phyloP scores from a whole-genome alignment of 179 eudicot genomes.

The Corrigiola litoralis region DNA sequence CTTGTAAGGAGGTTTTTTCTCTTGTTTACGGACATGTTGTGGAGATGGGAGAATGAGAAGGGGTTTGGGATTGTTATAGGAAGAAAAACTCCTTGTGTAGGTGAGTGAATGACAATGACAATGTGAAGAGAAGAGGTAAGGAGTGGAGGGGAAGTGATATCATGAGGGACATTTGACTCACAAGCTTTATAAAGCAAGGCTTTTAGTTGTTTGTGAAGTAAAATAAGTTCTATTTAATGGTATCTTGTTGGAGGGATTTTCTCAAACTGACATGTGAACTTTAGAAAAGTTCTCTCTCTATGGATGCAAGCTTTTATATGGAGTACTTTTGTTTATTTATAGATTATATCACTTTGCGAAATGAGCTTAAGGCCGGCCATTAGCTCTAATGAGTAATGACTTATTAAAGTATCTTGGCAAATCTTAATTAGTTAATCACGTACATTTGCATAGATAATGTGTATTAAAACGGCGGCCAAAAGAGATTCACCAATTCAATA shows the following conservation, averaged over 20 bases:
- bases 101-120: slow-evolving; percentile 2
- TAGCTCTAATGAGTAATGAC: too few species aligned
- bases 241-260: slow-evolving; percentile 3
- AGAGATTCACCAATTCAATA: too few species aligned
- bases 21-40: slow-evolving; percentile 22
- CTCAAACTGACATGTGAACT: slow-evolving; percentile 19
- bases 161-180: slow-evolving; percentile 27
- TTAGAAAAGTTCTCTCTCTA: too few species aligned
- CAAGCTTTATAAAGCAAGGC: slow-evolving; percentile 1
- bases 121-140: not conserved
- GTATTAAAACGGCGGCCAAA: too few species aligned
- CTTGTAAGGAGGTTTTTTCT: slow-evolving; percentile 21
- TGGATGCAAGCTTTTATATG: too few species aligned
- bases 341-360: too few species aligned
- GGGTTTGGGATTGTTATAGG: not conserved
- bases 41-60: not conserved
- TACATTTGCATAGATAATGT: too few species aligned
- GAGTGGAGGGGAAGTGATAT: slow-evolving; percentile 8
- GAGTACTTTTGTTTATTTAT: too few species aligned
- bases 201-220: not conserved
- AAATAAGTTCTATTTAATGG: not conserved
- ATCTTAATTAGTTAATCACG: too few species aligned
- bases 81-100: not conserved
- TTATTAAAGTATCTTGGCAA: too few species aligned
- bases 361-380: too few species aligned